Conservation (phyloP, 2,329 filamentous ascomycete species). For the Cercospora sp. region DNA sequence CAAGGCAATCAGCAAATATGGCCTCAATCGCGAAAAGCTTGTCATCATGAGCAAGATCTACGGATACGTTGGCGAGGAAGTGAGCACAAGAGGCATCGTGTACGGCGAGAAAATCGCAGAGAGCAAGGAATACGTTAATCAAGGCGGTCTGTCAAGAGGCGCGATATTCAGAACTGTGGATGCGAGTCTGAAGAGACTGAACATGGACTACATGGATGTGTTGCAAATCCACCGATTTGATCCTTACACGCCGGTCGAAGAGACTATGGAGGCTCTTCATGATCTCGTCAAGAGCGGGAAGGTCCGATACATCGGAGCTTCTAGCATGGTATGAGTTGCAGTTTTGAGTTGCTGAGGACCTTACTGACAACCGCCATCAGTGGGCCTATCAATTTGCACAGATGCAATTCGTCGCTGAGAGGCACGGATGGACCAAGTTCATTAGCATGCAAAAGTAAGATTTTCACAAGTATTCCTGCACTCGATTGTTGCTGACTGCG, state of each 20-base stretch:
- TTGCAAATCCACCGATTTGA: conserved; percentile 64
- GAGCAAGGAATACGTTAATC: conserved; percentile 45
- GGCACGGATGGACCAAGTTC: conserved; percentile 62
- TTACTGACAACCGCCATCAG: conserved; percentile 31
- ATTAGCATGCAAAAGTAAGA: conserved; percentile 57
- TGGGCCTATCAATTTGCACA: conserved; percentile 56
- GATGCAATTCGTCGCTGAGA: conserved; percentile 59
- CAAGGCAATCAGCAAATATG: conserved; percentile 65
- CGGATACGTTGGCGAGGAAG: conserved; percentile 48
- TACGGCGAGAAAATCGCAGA: conserved; percentile 17
- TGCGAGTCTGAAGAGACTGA: conserved; percentile 55
- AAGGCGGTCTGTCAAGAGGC: conserved; percentile 60
- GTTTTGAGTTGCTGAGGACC: conserved; percentile 28
- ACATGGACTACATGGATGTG: conserved; percentile 60
- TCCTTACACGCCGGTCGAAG: conserved; percentile 55
- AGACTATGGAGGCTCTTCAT: conserved; percentile 60
- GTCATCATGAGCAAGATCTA: conserved; percentile 68
- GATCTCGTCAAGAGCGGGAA: conserved; percentile 60
- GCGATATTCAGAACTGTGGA: conserved; percentile 68
- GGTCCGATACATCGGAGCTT: conserved; percentile 11
- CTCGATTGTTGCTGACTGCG: neutral
- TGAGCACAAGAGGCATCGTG: conserved; percentile 16
- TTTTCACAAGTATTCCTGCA: neutral
- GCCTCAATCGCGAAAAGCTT: conserved; percentile 65
- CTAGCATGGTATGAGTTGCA: neutral